Percentiles rank a stretch among this genome's conserved stretches.
These are phyloP conservation scores for Solanum infundibuliforme DNA, from an alignment of 257 asterid species.

Conservation along the genomic window DNA sequence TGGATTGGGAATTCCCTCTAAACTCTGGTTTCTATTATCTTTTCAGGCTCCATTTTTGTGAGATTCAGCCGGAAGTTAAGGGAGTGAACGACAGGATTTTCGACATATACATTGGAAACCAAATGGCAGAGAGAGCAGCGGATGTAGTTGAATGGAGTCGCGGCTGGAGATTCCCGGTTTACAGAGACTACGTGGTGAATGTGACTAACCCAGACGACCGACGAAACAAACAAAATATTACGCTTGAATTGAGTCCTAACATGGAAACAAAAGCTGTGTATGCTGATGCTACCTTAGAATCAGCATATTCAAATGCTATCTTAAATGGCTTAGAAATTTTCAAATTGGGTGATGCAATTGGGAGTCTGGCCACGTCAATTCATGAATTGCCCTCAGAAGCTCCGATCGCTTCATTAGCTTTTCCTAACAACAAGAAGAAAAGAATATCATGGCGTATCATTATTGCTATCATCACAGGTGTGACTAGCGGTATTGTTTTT, in stretches of 20 bases:
- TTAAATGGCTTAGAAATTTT: constrained; percentile 58
- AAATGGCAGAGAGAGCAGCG: not conserved
- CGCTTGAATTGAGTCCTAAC: constrained; percentile 25
- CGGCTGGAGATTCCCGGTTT: constrained; percentile 23
- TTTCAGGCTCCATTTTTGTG: constrained; percentile 52
- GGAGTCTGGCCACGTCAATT: too few relatives aligned
- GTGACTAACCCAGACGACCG: not conserved
- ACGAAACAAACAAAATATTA: constrained; percentile 1
- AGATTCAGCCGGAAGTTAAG: constrained; percentile 1
- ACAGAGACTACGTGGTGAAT: constrained; percentile 19
- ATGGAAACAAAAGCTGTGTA: rapidly evolving
- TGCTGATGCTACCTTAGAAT: too few relatives aligned
- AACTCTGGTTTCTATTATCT: constrained; percentile 42
- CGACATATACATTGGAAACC: constrained; percentile 16
- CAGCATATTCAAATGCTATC: not conserved
- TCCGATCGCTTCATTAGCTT: not conserved
- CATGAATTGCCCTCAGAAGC: not conserved
- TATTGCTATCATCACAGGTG: constrained; percentile 8
- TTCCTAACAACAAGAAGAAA: not conserved
- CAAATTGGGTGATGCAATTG: constrained; percentile 8
- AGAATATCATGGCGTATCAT: not conserved
- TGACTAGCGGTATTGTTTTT: constrained; percentile 10
- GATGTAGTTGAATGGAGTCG: constrained; percentile 14
- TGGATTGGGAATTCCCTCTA: constrained; percentile 37
- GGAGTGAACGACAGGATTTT: not conserved